Conservation (phyloP, 2,329 filamentous ascomycete genomes). For the Scedosporium minutisporum region DNA sequence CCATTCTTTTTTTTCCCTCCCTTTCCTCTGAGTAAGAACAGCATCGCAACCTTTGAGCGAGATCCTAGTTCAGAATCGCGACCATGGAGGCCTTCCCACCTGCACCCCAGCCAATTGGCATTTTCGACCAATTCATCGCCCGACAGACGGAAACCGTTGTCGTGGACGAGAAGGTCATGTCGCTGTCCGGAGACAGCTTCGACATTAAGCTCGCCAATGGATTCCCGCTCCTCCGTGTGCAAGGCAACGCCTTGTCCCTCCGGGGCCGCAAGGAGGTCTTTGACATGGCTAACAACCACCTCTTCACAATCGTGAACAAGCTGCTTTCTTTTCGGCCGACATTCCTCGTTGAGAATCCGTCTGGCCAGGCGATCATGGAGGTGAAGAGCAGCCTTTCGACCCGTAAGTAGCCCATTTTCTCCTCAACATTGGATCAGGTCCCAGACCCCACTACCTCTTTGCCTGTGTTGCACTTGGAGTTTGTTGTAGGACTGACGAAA, state of each 20-base stretch:
- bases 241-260: conserved; percentile 43
- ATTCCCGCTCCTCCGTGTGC: conserved; percentile 42
- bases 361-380: conserved; percentile 38
- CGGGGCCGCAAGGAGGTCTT: conserved; percentile 45
- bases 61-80: not conserved
- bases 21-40: too few relatives aligned
- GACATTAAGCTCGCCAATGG: conserved; percentile 47
- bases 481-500: not conserved
- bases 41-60: too few relatives aligned
- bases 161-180: conserved; percentile 52
- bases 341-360: conserved; percentile 37
- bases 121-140: conserved; percentile 29
- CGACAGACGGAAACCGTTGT: conserved; percentile 37
- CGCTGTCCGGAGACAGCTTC: conserved; percentile 55
- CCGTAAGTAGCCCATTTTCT: conserved; percentile 24
- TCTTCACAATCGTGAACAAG: conserved; percentile 51
- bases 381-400: conserved; percentile 42
- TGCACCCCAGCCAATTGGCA: conserved; percentile 23
- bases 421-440: not conserved
- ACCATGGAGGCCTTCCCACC: conserved; percentile 15
- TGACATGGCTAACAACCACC: conserved; percentile 41
- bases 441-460: too few relatives aligned
- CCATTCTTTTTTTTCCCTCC: too few relatives aligned
- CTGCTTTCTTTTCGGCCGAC: conserved; percentile 38
- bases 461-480: too few relatives aligned